Base-by-base conservation (phyloP, 2,329 filamentous ascomycete genomes). In the Scedosporium dehoogii region DNA sequence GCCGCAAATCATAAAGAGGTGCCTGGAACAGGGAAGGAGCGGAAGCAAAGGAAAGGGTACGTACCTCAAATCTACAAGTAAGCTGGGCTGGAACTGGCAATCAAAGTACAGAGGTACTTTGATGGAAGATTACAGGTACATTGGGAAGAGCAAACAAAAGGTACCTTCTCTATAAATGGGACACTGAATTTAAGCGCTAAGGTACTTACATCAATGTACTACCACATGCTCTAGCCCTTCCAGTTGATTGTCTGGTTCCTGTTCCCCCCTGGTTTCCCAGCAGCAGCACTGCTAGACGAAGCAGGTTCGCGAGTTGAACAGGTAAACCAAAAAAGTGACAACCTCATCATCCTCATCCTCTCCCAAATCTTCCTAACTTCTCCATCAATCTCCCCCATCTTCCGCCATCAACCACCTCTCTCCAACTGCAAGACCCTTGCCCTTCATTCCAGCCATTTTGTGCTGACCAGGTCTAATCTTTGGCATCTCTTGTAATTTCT, bases 291-390 rank as follows among this genome's bases (percentile, higher is more conserved):
- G 6, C 51, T 27, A 6, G 21, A 14, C 23, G 18, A 27, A 38
- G 48, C 48, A 38, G 56, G 60, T 53, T 62, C 60, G 53, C 60
- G 60, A 62, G 53, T 58, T 62, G 60, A 62, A 62, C 60, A 62
- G 60, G 60, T 62, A 62, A 46, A 62, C 60, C 48, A 56, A 62
- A 62, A 62, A 62, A 62, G 60, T 62, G 44, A 57, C 60, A 62
- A 57, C 41, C 57, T 23, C 44, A 48, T 48, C 44, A 23, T 18
- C 18, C 44, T 21, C 42, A 46, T 46, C 44, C 44, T 23, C 21
- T 48, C 44, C 44, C 44, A 48, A 48, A 48, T 7, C 44, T 48
- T 55, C 51, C 51, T 5, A 21, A 55, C 18, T 38, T 46, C 60
- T 60, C 53, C 46, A 56, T 61, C 48, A n/a, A 62, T 12, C 51